These are phyloP conservation scores for Nemophila menziesii DNA, from an alignment of 257 asterid species.

Conservation along the genomic window DNA sequence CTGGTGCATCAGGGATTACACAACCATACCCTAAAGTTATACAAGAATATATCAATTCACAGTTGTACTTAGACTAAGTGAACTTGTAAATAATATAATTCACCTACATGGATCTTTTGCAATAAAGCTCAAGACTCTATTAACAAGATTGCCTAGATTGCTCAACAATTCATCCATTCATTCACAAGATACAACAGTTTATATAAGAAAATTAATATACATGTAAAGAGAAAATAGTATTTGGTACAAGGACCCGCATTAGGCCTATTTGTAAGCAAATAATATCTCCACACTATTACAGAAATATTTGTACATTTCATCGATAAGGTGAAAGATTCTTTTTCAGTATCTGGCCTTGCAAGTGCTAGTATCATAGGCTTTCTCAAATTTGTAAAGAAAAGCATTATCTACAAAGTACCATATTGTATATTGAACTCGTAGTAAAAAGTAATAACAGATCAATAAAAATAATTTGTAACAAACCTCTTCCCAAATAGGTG, in stretches of 20 bases:
- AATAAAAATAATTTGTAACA: background rate
- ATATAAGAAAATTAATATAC: too few species aligned
- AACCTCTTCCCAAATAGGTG: constrained; percentile 92
- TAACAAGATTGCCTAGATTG: constrained; percentile 85
- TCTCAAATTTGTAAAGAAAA: constrained; percentile 90
- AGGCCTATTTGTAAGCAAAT: constrained; percentile 86
- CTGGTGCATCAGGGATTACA: constrained; percentile 61
- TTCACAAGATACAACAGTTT: constrained; percentile 21
- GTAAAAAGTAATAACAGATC: background rate
- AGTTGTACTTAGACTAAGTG: background rate
- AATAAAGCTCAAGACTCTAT: constrained; percentile 90
- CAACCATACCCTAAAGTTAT: constrained; percentile 90
- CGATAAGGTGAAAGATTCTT: constrained; percentile 65
- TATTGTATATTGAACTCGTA: background rate
- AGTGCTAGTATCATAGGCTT: constrained; percentile 99
- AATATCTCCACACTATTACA: constrained; percentile 96
- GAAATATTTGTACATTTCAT: constrained; percentile 78
- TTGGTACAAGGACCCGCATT: constrained; percentile 44
- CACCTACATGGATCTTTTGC: constrained; percentile 75
- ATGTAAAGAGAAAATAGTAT: too few species aligned
- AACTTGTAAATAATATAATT: background rate
- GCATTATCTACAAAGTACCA: constrained; percentile 71
- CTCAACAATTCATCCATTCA: constrained; percentile 67
- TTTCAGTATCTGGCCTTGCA: constrained; percentile 99
- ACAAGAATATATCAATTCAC: background rate